Evolutionary conservation across 495 filamentous ascomycete genomes (phyloP).

Genomic region (Cryomyces antarcticus): DNA sequence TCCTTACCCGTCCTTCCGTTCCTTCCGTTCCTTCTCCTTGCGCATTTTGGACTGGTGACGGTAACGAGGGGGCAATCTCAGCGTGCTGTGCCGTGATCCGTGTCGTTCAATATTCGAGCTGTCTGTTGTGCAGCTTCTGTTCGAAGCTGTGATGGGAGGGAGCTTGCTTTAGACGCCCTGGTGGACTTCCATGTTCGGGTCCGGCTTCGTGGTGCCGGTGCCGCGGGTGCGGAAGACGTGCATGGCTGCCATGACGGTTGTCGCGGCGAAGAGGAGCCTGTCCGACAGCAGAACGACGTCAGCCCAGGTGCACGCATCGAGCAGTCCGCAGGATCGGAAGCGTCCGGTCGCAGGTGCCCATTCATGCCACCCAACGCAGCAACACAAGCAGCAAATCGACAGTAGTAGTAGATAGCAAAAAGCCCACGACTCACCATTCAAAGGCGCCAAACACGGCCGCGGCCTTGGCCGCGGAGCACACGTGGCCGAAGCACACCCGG

Average conservation of each 20-base stretch:
- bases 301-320: not conserved
- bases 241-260: slow-evolving; percentile 23
- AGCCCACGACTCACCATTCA: slow-evolving; percentile 27
- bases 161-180: slow-evolving; percentile 14
- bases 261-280: slow-evolving; percentile 32
- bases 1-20: too few species aligned
- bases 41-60: too few species aligned
- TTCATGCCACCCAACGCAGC: not conserved
- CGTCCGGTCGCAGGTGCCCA: not conserved
- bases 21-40: too few species aligned
- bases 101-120: too few species aligned
- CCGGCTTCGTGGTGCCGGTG: slow-evolving; percentile 3
- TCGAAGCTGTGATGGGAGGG: too few species aligned
- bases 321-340: not conserved
- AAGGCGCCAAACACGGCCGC: slow-evolving; percentile 33
- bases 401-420: not conserved
- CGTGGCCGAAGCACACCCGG: slow-evolving; percentile 24
- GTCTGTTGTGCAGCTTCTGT: too few species aligned
- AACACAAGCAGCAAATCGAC: not conserved
- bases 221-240: slow-evolving; percentile 16
- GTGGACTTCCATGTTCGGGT: slow-evolving; percentile 16
- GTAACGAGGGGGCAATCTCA: too few species aligned
- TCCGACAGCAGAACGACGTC: not conserved
- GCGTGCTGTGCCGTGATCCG: too few species aligned
- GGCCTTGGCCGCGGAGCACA: slow-evolving; percentile 30